Base-by-base conservation (phyloP, 192 early-diverging fungal genomes). In the Backusella sp. region DNA sequence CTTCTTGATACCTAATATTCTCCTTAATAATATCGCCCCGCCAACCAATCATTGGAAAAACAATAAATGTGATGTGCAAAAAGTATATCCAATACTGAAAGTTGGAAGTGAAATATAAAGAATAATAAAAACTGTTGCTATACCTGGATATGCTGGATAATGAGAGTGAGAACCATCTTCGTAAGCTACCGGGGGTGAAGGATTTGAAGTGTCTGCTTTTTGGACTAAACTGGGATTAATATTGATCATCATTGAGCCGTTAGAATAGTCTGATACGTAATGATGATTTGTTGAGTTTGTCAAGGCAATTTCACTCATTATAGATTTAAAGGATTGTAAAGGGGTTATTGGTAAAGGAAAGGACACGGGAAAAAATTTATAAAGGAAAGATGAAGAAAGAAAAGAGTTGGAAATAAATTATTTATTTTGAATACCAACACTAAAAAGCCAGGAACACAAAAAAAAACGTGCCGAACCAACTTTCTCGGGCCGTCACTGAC, bases 141-240 rank as follows among this genome's bases (percentile, higher is more conserved):
- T 77, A 77, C 76, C 76, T 77, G 49, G 39, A 46, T 77, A 77
- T 59, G 76, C 21, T 23, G 52, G 17, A 32, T 59, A 73, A 21
- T 77, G 59, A 28, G 41, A 23, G 23, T 76, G 75, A 32, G 42
- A 44, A 32, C 35, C 35, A 70, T 44, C 36, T 37, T 59, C 30
- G n/a, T 68, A 62, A 26, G 68, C 30, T 15, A 68, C 66, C 14
- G 76, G 69, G 37, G 68, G 49, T 19, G 68, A 41, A 9, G 59
- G 34, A 12, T 34, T 59, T 23, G 69, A 23, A 30, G 32, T 32
- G 12, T 32, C 52, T 9, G 76, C 7, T 36, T 72, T 69, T 32
- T 52, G 32, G 26, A 77, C 76, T 32, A 77, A 34, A 14, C 41
- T 32, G 41, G 76, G 76, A 77, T 77, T 72, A 17, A 77, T 77